phyloP scores from a whole-genome alignment of 139 green algal species.

The Picochlorum sp. region DNA sequence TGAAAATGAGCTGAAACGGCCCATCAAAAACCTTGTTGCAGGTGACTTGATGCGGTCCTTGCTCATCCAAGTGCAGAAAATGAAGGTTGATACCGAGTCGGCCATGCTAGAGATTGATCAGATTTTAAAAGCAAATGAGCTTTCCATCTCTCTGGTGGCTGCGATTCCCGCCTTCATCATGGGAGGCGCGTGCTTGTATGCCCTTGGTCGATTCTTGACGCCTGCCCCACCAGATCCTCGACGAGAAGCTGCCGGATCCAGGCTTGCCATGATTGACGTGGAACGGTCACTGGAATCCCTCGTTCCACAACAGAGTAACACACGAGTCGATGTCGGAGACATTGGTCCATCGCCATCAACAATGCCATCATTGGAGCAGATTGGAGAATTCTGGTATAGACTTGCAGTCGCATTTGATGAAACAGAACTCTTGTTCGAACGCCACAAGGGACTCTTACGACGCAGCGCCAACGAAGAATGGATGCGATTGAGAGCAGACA shows the following conservation, averaged over 20 bases:
- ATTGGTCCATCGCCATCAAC: background rate
- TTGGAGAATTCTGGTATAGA: constrained; percentile 30
- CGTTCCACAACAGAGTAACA: constrained; percentile 11
- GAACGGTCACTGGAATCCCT: constrained; percentile 35
- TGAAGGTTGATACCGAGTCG: constrained; percentile 82
- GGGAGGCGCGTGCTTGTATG: constrained; percentile 24
- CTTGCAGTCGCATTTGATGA: constrained; percentile 27
- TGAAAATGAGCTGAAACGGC: constrained; percentile 55
- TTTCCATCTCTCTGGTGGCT: constrained; percentile 70
- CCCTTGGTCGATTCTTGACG: constrained; percentile 26
- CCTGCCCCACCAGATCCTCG: constrained; percentile 46
- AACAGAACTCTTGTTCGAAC: constrained; percentile 39
- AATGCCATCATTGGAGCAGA: constrained; percentile 3
- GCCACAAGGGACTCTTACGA: constrained; percentile 26
- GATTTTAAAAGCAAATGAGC: constrained; percentile 81
- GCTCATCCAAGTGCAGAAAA: constrained; percentile 87
- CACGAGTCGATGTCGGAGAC: background rate
- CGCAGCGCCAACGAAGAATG: constrained; percentile 41
- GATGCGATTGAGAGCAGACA: constrained; percentile 40
- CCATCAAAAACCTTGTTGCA: constrained; percentile 61
- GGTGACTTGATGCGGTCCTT: constrained; percentile 68
- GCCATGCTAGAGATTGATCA: constrained; percentile 95
- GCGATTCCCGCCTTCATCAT: constrained; percentile 61
- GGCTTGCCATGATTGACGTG: constrained; percentile 55
- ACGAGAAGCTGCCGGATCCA: constrained; percentile 41